A percentile compares a stretch with the other conserved stretches of the same genome.
Evolutionary conservation across 2,329 filamentous ascomycete species (phyloP).

Genomic region (Coniosporium tulheliwenetii): DNA sequence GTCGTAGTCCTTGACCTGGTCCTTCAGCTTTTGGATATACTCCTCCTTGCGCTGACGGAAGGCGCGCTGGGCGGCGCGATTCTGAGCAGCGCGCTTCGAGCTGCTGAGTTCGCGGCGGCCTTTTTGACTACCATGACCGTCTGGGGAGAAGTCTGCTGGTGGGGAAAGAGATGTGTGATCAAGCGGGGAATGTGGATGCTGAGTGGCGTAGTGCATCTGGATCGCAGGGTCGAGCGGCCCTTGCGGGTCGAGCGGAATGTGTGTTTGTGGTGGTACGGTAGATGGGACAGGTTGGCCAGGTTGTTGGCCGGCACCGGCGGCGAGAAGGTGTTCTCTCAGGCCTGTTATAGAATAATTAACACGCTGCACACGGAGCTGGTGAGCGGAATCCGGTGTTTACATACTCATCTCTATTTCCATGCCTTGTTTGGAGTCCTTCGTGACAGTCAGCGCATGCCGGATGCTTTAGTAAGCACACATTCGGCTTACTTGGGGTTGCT

Average conservation of each 20-base stretch:
- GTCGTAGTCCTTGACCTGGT: slow-evolving; percentile 71
- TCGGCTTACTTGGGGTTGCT: neutral
- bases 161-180: too few species aligned
- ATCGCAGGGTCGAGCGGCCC: slow-evolving; percentile 36
- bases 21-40: slow-evolving; percentile 95
- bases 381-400: neutral
- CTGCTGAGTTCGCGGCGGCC: slow-evolving; percentile 85
- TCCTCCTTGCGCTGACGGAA: slow-evolving; percentile 96
- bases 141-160: too few species aligned
- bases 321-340: slow-evolving; percentile 48
- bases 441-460: neutral
- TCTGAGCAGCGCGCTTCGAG: slow-evolving; percentile 92
- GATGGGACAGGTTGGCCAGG: slow-evolving; percentile 16
- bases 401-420: neutral
- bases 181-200: too few species aligned
- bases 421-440: neutral
- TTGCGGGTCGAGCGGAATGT: slow-evolving; percentile 21
- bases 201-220: slow-evolving; percentile 32
- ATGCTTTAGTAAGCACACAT: neutral
- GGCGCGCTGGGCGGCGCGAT: slow-evolving; percentile 90
- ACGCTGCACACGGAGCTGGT: neutral
- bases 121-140: slow-evolving; percentile 38
- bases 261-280: slow-evolving; percentile 20
- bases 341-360: slow-evolving; percentile 21
- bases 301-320: slow-evolving; percentile 30